Base-by-base conservation (phyloP, 2,329 filamentous ascomycete genomes). In the Meredithiella fracta region DNA sequence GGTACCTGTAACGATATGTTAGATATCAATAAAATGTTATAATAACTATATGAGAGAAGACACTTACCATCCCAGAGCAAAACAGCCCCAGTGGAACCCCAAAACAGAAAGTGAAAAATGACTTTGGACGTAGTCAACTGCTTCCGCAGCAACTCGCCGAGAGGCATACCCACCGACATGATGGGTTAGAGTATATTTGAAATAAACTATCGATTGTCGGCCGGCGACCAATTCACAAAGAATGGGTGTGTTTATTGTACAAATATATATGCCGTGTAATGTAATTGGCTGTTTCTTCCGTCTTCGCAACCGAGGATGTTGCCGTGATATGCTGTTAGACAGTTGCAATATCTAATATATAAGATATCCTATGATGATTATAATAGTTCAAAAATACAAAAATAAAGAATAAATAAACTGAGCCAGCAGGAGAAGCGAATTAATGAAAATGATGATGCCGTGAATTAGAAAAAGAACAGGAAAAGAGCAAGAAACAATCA, bases 1-100 rank as follows among this genome's bases (percentile, higher is more conserved):
- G 83, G 64, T 74, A 86, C 88, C 89, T 94, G 29, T 17, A 37
- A 59, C 68, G 6, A 31, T 26, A 17, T 14, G 20, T 53, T 47
- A 53, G 51, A 23, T 34, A n/a, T n/a, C n/a, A n/a, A n/a, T 44
- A 23, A 20, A 42, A 15, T 15, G 44, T 34, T 17, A 26, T n/a
- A 44, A n/a, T 44, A 3, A 8, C 20, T n/a, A 29, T 17, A 23
- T 31, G 7, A 26, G 37, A 26, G 26, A 11, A 26, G 15, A n/a
- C 17, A 56, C 83, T 65, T 74, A 94, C 89, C 89, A 95, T 76
- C 89, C 89, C 63, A 80, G 78, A 42, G 77, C 83, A 66, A 95
- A 95, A n/a, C 94, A 67, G 23, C 74, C 82, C 68, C 80, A 80
- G 65, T 95, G 89, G 40, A 86, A 4, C 75, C 76, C 82, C 88